Evolutionary conservation across 2,329 filamentous ascomycete genomes (phyloP).

Genomic region (Colletotrichum spinosum): DNA sequence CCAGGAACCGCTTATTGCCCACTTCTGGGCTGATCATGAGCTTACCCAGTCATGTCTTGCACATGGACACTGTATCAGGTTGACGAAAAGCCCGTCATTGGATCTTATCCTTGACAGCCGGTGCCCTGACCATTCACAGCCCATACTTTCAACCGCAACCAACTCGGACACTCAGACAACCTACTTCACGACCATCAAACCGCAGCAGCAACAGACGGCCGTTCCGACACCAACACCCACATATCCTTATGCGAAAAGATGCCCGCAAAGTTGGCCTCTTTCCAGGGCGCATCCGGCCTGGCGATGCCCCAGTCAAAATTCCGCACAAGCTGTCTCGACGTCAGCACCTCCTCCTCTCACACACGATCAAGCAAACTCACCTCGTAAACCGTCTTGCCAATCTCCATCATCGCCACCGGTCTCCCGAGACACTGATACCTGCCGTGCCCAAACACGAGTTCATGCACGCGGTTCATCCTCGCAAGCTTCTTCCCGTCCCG

Average conservation of each 20-base stretch:
- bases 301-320: slow-evolving; percentile 39
- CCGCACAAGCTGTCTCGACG: slow-evolving; percentile 24
- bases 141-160: no score
- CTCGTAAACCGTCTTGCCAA: slow-evolving; percentile 61
- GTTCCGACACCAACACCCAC: slow-evolving; percentile 35
- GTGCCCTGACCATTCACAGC: no score
- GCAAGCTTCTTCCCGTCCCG: slow-evolving; percentile 45
- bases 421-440: slow-evolving; percentile 59
- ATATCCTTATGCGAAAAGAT: slow-evolving; percentile 33
- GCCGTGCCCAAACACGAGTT: slow-evolving; percentile 59
- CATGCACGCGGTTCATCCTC: slow-evolving; percentile 51
- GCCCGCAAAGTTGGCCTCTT: slow-evolving; percentile 30
- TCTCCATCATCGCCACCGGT: slow-evolving; percentile 59
- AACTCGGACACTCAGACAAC: no score
- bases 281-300: slow-evolving; percentile 35
- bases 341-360: neutral
- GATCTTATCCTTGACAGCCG: no score
- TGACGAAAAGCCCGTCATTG: no score
- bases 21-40: no score
- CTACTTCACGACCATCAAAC: no score
- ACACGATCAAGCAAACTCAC: no score
- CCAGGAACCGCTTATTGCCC: no score
- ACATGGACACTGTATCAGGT: no score
- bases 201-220: neutral
- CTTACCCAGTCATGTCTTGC: no score